Evolutionary conservation across 208 protist genomes (phyloP).

Genomic region (Leishmania major): DNA sequence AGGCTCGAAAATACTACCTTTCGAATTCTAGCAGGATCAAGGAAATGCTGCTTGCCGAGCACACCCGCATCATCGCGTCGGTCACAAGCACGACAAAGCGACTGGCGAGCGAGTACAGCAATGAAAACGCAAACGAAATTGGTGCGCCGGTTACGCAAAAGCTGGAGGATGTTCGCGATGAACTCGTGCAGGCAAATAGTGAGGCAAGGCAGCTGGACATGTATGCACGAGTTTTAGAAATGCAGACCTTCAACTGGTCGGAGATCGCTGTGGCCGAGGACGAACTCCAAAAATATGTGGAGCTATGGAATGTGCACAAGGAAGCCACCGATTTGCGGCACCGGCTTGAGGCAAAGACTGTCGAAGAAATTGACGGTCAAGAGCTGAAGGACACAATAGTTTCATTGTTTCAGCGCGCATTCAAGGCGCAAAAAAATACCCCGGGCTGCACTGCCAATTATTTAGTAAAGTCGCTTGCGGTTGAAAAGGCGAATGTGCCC

Average conservation of each 20-base stretch:
- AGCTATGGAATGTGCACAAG: slow-evolving; percentile 67
- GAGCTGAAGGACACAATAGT: slow-evolving; percentile 70
- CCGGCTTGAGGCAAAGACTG: slow-evolving; percentile 38
- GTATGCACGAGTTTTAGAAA: slow-evolving; percentile 69
- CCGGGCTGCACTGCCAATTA: slow-evolving; percentile 62
- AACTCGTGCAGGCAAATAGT: slow-evolving; percentile 29
- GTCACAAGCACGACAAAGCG: slow-evolving; percentile 35
- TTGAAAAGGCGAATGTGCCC: slow-evolving; percentile 75
- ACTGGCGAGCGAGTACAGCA: slow-evolving; percentile 41
- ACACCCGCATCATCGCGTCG: slow-evolving; percentile 28
- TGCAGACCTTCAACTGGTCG: slow-evolving; percentile 70
- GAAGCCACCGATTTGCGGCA: slow-evolving; percentile 67
- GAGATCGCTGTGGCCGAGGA: slow-evolving; percentile 67
- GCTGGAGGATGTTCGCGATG: slow-evolving; percentile 43
- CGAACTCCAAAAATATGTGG: slow-evolving; percentile 69
- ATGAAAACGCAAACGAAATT: slow-evolving; percentile 45
- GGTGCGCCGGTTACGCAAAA: slow-evolving; percentile 48
- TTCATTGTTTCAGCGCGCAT: slow-evolving; percentile 62
- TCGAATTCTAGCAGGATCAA: slow-evolving; percentile 33
- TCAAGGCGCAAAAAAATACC: slow-evolving; percentile 68
- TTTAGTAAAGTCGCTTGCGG: slow-evolving; percentile 64
- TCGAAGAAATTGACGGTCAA: slow-evolving; percentile 70
- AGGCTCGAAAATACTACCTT: slow-evolving; percentile 43
- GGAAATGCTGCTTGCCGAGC: slow-evolving; percentile 37
- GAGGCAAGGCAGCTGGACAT: slow-evolving; percentile 59